Base-by-base conservation (phyloP, 495 filamentous ascomycete species). In the Daldinia childiae region DNA sequence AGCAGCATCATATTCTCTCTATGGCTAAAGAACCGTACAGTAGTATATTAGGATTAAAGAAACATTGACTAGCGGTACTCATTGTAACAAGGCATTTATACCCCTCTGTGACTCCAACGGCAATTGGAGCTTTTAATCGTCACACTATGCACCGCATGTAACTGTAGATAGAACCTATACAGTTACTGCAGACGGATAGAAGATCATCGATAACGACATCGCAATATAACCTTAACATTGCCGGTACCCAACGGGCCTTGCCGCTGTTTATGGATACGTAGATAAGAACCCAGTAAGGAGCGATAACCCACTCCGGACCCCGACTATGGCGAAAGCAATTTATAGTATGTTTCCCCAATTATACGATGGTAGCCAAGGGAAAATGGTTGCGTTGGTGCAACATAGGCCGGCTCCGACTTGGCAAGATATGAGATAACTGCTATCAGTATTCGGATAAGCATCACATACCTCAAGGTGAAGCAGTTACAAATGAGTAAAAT, bases 321-420 rank as follows among this genome's bases (percentile, higher is more conserved):
- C 27, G 52, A 26, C 38, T 14, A 27, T 30, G 15, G 7, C 21
- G 11, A 30, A 29, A 19, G 5, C 1, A 11, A 17, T 29, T 29
- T 30, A 19, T 17, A 60, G 17, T 27, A 17, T n/a, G 26, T 26
- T 32, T 24, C 8, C 5, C 27, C 30, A 39, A 14, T 39, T n/a
- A 60, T 68, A 52, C 6, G 32, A 32, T n/a, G 52, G 48, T 7
- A 27, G 30, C 26, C 6, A 43, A 17, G 32, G 15, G 21, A 14
- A 29, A 30, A 39, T 24, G 59, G 66, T 58, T 24, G 41, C 36
- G 38, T 54, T 43, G 26, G 17, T 51, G 54, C 15, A 69, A 54
- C 43, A 6, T 58, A 57, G 54, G 27, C 36, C 27, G 17, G 29
- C 27, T 59, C 54, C 66, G 66, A 29, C 54, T 64, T 69, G 66